phyloP scores from a whole-genome alignment of 768 basidiomycete species.

The Podaxis sp. region DNA sequence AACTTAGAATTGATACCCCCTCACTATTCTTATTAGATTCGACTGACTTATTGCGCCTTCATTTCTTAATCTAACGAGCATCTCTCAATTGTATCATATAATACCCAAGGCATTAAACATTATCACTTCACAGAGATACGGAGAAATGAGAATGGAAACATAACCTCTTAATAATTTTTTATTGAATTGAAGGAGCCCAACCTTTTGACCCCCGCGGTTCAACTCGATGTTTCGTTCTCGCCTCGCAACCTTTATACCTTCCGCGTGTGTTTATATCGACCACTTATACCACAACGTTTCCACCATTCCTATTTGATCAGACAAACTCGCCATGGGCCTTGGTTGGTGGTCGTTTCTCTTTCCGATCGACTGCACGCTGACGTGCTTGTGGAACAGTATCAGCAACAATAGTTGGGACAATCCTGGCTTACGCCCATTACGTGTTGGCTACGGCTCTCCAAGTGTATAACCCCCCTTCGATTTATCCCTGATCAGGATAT shows the following conservation, averaged over 20 bases:
- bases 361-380: background rate
- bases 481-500: background rate
- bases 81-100: slow-evolving; percentile 15
- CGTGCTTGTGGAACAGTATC: background rate
- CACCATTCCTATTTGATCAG: too few species aligned
- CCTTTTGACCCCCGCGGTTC: background rate
- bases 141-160: background rate
- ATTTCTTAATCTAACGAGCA: background rate
- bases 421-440: background rate
- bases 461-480: background rate
- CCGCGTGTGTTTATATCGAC: too few species aligned
- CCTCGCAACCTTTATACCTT: too few species aligned
- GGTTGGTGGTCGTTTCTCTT: background rate
- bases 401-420: background rate
- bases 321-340: background rate
- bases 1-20: background rate
- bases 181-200: too few species aligned
- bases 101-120: slow-evolving; percentile 18
- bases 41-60: background rate
- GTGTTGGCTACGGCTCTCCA: background rate
- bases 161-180: too few species aligned
- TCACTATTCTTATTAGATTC: background rate
- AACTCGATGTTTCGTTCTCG: background rate
- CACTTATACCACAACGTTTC: too few species aligned
- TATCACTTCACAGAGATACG: background rate